phyloP scores from a whole-genome alignment of 2,329 filamentous ascomycete genomes.

The Xylaria sp. region DNA sequence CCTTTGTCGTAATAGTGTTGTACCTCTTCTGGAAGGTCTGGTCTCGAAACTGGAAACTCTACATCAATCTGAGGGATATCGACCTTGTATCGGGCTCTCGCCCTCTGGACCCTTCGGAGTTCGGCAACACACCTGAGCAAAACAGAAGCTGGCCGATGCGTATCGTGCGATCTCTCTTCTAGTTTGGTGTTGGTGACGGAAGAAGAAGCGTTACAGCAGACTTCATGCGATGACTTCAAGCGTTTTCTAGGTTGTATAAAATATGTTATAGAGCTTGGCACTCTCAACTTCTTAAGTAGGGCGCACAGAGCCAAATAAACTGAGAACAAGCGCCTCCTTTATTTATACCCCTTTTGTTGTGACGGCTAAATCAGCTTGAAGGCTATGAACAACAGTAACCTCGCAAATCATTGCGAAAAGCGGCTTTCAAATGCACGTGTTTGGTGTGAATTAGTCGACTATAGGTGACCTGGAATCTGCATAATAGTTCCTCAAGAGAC shows the following conservation, averaged over 20 bases:
- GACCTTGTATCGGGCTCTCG: conserved; percentile 66
- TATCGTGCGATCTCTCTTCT: conserved; percentile 27
- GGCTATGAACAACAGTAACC: no score
- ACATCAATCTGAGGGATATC: conserved; percentile 63
- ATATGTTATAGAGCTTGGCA: conserved; percentile 2
- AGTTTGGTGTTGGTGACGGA: neutral
- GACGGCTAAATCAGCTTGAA: no score
- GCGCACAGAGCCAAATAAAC: neutral
- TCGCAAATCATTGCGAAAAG: no score
- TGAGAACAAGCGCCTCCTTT: neutral
- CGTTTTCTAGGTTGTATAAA: conserved; percentile 2
- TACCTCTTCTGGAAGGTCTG: conserved; percentile 72
- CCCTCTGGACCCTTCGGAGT: conserved; percentile 57
- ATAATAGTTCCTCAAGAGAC: neutral
- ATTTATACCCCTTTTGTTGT: no score
- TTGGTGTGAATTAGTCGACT: no score
- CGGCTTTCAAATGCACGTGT: no score
- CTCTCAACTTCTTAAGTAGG: neutral
- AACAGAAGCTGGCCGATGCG: conserved; percentile 22
- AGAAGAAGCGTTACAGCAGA: neutral
- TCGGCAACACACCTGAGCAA: conserved; percentile 38
- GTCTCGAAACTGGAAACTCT: conserved; percentile 57
- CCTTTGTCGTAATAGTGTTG: conserved; percentile 59
- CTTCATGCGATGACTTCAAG: neutral
- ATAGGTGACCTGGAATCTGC: neutral